Base-by-base conservation (phyloP, 371 early-diverging fungal species). In the Apophysomyces trapeziformis region DNA sequence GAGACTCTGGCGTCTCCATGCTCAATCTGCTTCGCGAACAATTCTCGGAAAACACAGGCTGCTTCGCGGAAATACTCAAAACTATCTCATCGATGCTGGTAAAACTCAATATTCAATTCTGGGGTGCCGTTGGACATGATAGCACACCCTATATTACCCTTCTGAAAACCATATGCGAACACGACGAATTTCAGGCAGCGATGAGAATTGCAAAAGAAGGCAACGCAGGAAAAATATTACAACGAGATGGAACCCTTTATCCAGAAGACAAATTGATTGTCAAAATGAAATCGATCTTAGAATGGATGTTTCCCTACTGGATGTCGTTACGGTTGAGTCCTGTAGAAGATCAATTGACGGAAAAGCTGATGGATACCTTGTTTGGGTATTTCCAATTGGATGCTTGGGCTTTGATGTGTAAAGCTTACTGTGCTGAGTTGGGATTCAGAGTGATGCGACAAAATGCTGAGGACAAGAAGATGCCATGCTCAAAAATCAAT, bases 311-410 rank as follows among this genome's bases (percentile, higher is more conserved):
- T 26, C 73, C 75, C 0, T 76, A 60, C 21, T 79, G 77, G 77
- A 67, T 62, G 4, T 76, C 84, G 0, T 57, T 80, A 7, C 67
- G 68, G 18, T 37, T 60, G 12, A 66, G 65, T 4, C 64, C 68
- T 0, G 43, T 67, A 0, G 70, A 77, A 54, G 68, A 72, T 1
- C 56, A 60, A 43, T 14, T 78, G 1, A 77, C 79, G 2, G 60
- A 70, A 7, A 61, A 63, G 21, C 63, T 79, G 43, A 43, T 80
- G 13, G 74, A 75, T 45, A 69, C 70, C 6, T 61, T 78, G 32
- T 72, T 80, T 61, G 76, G 74, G 0, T 75, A 77, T 38, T 80
- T 80, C 57, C 84, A 83, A 61, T 68, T 70, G 60, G 62, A 70
- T 9, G 68, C 50, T 1, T 78, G 78, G 79, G 63, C 79, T 5